These are phyloP conservation scores for Lantana camara DNA, from an alignment of 257 asterid genomes.

Conservation along the genomic window DNA sequence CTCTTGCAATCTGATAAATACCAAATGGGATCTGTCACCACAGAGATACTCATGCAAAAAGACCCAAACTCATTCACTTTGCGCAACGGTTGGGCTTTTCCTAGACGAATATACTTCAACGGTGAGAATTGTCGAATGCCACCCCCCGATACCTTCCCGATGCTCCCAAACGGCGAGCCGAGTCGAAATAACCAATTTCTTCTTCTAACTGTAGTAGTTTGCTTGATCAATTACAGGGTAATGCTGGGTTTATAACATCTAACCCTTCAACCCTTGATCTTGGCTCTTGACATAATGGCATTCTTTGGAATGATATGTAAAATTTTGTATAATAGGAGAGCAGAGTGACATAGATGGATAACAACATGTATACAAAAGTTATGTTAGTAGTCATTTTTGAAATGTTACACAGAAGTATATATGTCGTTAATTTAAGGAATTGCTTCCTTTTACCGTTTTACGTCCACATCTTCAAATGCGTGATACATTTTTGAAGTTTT, in stretches of 20 bases:
- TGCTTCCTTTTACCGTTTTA: too few relatives aligned
- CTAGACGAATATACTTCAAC: slow-evolving; percentile 66
- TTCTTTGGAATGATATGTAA: neutral
- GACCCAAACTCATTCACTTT: slow-evolving; percentile 55
- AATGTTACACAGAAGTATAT: too few relatives aligned
- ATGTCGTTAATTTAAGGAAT: too few relatives aligned
- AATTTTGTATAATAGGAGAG: neutral
- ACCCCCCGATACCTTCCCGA: slow-evolving; percentile 60
- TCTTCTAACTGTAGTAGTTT: slow-evolving; percentile 26
- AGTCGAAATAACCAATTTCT: neutral
- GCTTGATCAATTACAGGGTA: slow-evolving; percentile 31
- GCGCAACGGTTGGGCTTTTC: slow-evolving; percentile 74
- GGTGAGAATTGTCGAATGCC: slow-evolving; percentile 81
- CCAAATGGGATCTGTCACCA: slow-evolving; percentile 55
- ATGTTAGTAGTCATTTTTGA: too few relatives aligned
- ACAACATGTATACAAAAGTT: too few relatives aligned
- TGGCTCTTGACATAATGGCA: slow-evolving; percentile 13
- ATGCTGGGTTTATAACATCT: too few relatives aligned
- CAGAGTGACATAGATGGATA: too few relatives aligned
- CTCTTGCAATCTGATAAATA: slow-evolving; percentile 44
- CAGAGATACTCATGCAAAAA: slow-evolving; percentile 61
- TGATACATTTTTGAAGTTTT: too few relatives aligned
- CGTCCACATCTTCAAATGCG: too few relatives aligned
- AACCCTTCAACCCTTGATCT: neutral
- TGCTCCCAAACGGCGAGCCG: slow-evolving; percentile 56